These are phyloP conservation scores for Phaeosphaeria sp. DNA, from an alignment of 2,329 filamentous ascomycete species.

Conservation along the genomic window DNA sequence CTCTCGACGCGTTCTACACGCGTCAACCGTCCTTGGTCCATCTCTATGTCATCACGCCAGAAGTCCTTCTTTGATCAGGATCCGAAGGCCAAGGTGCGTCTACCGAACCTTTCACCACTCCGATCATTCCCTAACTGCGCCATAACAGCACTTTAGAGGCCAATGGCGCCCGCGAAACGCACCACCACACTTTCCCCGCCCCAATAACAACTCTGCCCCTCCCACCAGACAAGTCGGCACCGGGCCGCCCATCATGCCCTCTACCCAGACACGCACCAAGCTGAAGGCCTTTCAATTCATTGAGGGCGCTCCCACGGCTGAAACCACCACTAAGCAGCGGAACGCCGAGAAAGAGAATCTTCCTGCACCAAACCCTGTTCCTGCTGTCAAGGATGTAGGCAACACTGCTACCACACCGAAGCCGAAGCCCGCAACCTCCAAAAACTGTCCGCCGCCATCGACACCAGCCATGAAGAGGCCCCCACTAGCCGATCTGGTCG, in stretches of 20 bases:
- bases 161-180: constrained; percentile 46
- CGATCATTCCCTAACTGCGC: constrained; percentile 3
- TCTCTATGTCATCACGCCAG: constrained; percentile 55
- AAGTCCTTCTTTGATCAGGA: constrained; percentile 61
- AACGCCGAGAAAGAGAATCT: constrained; percentile 56
- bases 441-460: constrained; percentile 55
- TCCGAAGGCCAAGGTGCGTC: constrained; percentile 49
- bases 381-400: constrained; percentile 14
- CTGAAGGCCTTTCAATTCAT: constrained; percentile 63
- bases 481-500: constrained; percentile 66
- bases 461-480: constrained; percentile 66
- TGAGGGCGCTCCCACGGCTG: constrained; percentile 41
- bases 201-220: constrained; percentile 31
- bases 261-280: constrained; percentile 61
- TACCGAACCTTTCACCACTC: not conserved
- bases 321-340: constrained; percentile 23
- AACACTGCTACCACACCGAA: constrained; percentile 32
- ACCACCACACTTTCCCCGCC: constrained; percentile 30
- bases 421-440: constrained; percentile 33
- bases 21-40: constrained; percentile 2
- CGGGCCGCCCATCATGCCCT: constrained; percentile 56
- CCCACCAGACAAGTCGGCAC: constrained; percentile 42
- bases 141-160: constrained; percentile 33
- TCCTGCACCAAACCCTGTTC: constrained; percentile 8
- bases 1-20: constrained; percentile 12